Evolutionary conservation across 805 yeast species (phyloP).

Genomic region (Kregervanrija fluxuum): DNA sequence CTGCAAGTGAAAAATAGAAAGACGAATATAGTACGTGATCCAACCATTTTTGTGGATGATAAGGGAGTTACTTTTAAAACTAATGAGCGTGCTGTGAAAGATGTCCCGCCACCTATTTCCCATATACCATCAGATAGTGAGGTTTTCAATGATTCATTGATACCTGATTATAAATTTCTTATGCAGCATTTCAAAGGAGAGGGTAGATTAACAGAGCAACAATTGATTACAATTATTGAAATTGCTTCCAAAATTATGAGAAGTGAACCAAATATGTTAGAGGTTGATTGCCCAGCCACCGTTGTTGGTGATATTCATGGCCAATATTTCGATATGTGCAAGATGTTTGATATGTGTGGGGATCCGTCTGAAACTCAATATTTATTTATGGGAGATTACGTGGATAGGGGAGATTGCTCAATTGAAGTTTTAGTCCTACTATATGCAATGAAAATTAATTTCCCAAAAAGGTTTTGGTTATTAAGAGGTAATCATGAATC

Average conservation of each 20-base stretch:
- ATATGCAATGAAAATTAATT: slow-evolving; percentile 72
- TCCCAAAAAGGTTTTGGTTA: slow-evolving; percentile 68
- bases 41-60: slow-evolving; percentile 4
- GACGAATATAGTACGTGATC: background rate
- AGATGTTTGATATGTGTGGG: slow-evolving; percentile 89
- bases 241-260: slow-evolving; percentile 56
- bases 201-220: slow-evolving; percentile 70
- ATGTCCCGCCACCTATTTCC: slow-evolving; percentile 61
- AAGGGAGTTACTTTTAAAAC: slow-evolving; percentile 49
- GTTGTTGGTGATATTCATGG: slow-evolving; percentile 98
- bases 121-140: slow-evolving; percentile 60
- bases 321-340: slow-evolving; percentile 87
- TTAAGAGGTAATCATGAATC: slow-evolving; percentile 95
- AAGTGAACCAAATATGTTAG: slow-evolving; percentile 70
- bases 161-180: slow-evolving; percentile 69
- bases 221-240: slow-evolving; percentile 57
- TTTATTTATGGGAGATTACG: slow-evolving; percentile 89
- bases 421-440: slow-evolving; percentile 75
- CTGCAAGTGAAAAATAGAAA: slow-evolving; percentile 47
- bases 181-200: slow-evolving; percentile 70
- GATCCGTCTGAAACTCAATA: slow-evolving; percentile 72
- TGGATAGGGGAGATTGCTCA: slow-evolving; percentile 90
- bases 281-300: slow-evolving; percentile 85
- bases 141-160: slow-evolving; percentile 51
- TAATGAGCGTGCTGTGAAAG: slow-evolving; percentile 42